Base-by-base conservation (phyloP, 2,329 filamentous ascomycete species). In the Colletotrichum chrysophilum region DNA sequence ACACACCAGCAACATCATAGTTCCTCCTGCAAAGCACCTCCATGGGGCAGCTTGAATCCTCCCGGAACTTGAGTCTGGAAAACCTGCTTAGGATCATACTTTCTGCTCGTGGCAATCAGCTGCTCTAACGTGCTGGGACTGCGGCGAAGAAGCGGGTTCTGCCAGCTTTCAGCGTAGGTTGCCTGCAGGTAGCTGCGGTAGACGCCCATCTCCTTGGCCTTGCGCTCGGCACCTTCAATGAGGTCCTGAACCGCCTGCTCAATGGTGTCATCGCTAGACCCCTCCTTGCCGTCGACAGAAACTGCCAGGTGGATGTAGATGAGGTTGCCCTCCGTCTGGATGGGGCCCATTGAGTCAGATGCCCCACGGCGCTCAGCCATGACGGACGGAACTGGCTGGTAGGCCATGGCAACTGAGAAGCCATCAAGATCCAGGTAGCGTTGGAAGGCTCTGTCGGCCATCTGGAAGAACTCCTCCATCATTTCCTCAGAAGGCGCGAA, bases 31-130 rank as follows among this genome's bases (percentile, higher is more conserved):
- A 60, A 36, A 2, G 36, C 26, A 4, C 24, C 32, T 12, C 16
- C 34, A 7, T 58, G 43, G 1, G 56, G 43, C n/a, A 74, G 26
- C 48, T 76, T 76, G 58, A 76, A 76, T 1, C 74, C 74, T 1
- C 74, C 74, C 3, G 70, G 70, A 4, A 76, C 74, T 4, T 58
- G 62, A 3, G 5, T 74, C 26, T 74, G 70, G 28, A 76, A 74
- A 14, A 70, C 14, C 24, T 62, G 55, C 5, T 24, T 12, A 3
- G 74, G 74, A 34, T 76, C 74, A 26, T 74, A 76, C 70, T 70
- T 70, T 32, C 7, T 14, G 58, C 65, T 69, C 13, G 69, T 71
- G 4, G 60, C 62, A 34, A 71, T 32, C 5, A 70, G 13, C 43
- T 71, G 28, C 24, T 71, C 43, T 32, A 71, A 14, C 1, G 69